These are phyloP conservation scores for Boletus pseudo-olivaceus DNA, from an alignment of 768 basidiomycete species.

Conservation along the genomic window DNA sequence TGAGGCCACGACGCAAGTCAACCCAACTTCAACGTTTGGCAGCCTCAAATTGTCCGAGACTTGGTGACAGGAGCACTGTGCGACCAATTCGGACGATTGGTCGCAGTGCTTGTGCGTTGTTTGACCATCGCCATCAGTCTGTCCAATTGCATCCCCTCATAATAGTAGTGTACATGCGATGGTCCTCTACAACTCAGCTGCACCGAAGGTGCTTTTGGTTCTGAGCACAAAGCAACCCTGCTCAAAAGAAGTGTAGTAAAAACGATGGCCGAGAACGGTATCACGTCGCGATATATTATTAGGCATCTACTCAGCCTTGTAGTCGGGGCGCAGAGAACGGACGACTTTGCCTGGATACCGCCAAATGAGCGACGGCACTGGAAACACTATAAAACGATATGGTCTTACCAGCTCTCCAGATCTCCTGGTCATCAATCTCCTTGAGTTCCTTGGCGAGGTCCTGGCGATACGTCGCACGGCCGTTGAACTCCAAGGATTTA, in stretches of 20 bases:
- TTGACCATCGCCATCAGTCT: neutral
- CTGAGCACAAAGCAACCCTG: slow-evolving; percentile 10
- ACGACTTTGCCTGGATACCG: slow-evolving; percentile 71
- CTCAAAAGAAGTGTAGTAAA: slow-evolving; percentile 7
- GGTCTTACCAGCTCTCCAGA: slow-evolving; percentile 86
- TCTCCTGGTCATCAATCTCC: slow-evolving; percentile 97
- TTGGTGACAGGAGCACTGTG: neutral
- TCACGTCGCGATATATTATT: neutral
- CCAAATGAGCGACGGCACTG: slow-evolving; percentile 4
- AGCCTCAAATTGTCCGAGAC: no score
- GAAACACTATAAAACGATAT: neutral
- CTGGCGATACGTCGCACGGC: slow-evolving; percentile 85
- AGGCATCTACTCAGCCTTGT: slow-evolving; percentile 55
- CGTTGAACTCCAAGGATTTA: slow-evolving; percentile 95
- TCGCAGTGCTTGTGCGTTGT: no score
- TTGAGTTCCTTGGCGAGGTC: slow-evolving; percentile 90
- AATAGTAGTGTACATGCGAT: slow-evolving; percentile 17
- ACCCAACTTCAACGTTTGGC: neutral
- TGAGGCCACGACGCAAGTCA: neutral
- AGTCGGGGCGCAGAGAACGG: slow-evolving; percentile 82
- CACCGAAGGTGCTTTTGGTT: slow-evolving; percentile 28
- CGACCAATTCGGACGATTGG: slow-evolving; percentile 3
- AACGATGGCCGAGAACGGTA: slow-evolving; percentile 7
- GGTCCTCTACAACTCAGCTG: slow-evolving; percentile 13
- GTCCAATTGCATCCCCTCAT: neutral